A percentile compares a stretch with the other conserved stretches of the same genome.
Conservation (phyloP, 2,329 filamentous ascomycete species). For the Plectosphaerella cucumerina region DNA sequence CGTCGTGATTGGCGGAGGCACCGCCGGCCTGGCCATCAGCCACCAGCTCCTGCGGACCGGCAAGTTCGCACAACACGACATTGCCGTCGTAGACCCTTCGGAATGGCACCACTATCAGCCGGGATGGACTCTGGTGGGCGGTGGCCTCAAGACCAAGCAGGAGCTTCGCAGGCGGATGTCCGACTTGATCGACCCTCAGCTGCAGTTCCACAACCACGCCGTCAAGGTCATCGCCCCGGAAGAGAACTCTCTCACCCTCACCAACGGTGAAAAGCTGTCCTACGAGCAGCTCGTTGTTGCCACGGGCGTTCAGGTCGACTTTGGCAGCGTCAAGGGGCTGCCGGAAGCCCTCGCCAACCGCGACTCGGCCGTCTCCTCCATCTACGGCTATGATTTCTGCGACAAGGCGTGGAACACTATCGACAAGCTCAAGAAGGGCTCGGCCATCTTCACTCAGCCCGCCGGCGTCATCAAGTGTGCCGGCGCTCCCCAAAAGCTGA, state of each 20-base stretch:
- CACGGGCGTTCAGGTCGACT: slow-evolving; percentile 52
- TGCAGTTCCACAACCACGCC: slow-evolving; percentile 54
- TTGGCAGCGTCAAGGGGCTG: slow-evolving; percentile 48
- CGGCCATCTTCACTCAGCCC: slow-evolving; percentile 57
- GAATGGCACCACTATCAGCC: slow-evolving; percentile 65
- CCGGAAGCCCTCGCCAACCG: slow-evolving; percentile 48
- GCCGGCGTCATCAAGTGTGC: slow-evolving; percentile 57
- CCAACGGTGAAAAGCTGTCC: slow-evolving; percentile 48
- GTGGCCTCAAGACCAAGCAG: slow-evolving; percentile 59
- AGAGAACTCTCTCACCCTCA: slow-evolving; percentile 51
- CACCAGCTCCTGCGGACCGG: slow-evolving; percentile 62
- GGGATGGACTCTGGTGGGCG: slow-evolving; percentile 66
- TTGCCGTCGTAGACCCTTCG: slow-evolving; percentile 61
- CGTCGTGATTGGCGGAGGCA: slow-evolving; percentile 63
- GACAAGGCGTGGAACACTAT: slow-evolving; percentile 49
- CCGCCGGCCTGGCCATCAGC: slow-evolving; percentile 60
- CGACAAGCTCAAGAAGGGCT: slow-evolving; percentile 41
- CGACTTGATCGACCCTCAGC: slow-evolving; percentile 51
- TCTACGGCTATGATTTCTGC: slow-evolving; percentile 52
- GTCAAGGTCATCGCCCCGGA: slow-evolving; percentile 50
- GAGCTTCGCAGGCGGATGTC: slow-evolving; percentile 48
- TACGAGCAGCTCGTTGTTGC: slow-evolving; percentile 64
- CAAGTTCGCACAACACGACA: slow-evolving; percentile 53
- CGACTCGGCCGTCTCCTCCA: slow-evolving; percentile 46
- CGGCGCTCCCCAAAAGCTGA: slow-evolving; percentile 56